Base-by-base conservation (phyloP, 2,329 filamentous ascomycete genomes). In the Beauveria sp. region DNA sequence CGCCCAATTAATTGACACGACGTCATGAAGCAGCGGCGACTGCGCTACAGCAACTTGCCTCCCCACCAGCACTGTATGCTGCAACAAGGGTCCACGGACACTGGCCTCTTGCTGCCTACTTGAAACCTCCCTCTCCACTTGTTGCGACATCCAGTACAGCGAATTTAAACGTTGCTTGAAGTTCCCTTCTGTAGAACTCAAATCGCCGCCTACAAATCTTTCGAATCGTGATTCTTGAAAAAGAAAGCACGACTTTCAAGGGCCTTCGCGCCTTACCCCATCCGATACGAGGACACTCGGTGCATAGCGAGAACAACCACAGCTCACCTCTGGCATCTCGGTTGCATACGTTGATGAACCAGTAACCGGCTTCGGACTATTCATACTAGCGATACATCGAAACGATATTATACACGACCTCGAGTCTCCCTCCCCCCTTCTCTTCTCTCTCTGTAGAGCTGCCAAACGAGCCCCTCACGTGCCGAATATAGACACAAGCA, bases 91-190 rank as follows among this genome's bases (percentile, higher is more conserved):
- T 58, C 57, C 49, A 46, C 57, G 10, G 46, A 40, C 46, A 24
- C n/a, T 45, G 42, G 18, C 12, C 30, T 34, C 30, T 34, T 34
- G 30, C 30, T 34, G 30, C 57, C 57, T 53, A 60, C 57, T 60
- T 60, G 57, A 60, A 60, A 60, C 57, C 38, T 60, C 47, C 57
- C 52, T 47, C 57, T 60, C 45, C 49, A 53, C 57, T 51, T 43
- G 24, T 60, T 22, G 18, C 57, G 16, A n/a, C 43, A 47, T 5
- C 30, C 30, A 22, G 18, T 16, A 9, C 24, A 16, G 16, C 34
- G 26, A 51, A 52, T 30, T 49, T 8, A n/a, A n/a, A 52, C 49
- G 8, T 18, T 49, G n/a, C 26, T 54, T 43, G 24, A 14, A 12
- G 49, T 59, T 34, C 1, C 5, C 16, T 30, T 45, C 7, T 6